phyloP scores from a whole-genome alignment of 1,284 basidiomycete species.

The Trametes hirsuta region DNA sequence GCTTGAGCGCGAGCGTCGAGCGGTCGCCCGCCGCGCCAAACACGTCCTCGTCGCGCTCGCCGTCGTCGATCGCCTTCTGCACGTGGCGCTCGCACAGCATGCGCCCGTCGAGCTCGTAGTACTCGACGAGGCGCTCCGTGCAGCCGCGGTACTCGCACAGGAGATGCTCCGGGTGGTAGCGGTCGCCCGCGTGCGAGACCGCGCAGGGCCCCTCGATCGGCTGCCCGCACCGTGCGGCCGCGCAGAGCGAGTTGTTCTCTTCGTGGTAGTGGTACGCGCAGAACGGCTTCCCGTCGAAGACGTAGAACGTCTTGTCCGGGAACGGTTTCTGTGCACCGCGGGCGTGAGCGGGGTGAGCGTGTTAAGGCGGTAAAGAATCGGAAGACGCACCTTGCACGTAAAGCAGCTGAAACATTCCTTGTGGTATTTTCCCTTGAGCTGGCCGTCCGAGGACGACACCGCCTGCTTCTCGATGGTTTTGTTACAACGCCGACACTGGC shows the following conservation, averaged over 20 bases:
- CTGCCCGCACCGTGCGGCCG: slow-evolving; percentile 74
- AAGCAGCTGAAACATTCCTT: slow-evolving; percentile 87
- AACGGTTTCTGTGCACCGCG: slow-evolving; percentile 69
- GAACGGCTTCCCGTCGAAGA: slow-evolving; percentile 83
- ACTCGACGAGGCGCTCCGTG: slow-evolving; percentile 67
- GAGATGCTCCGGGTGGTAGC: slow-evolving; percentile 87
- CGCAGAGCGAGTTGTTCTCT: slow-evolving; percentile 84
- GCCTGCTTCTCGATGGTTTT: slow-evolving; percentile 87
- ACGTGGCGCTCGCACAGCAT: slow-evolving; percentile 85
- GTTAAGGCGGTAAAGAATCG: slow-evolving; percentile 4
- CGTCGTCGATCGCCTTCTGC: slow-evolving; percentile 39
- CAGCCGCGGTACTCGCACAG: slow-evolving; percentile 67
- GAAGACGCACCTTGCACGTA: slow-evolving; percentile 67
- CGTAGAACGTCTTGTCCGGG: slow-evolving; percentile 87
- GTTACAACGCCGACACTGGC: slow-evolving; percentile 82
- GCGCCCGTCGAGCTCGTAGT: slow-evolving; percentile 83
- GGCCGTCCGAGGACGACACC: slow-evolving; percentile 88
- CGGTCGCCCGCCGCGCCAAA: slow-evolving; percentile 50
- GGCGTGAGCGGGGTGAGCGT: slow-evolving; percentile 1
- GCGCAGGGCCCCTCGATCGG: slow-evolving; percentile 92
- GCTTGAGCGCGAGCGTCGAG: slow-evolving; percentile 57
- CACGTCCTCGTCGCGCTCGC: slow-evolving; percentile 29
- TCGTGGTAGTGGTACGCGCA: slow-evolving; percentile 92
- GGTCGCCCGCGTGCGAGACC: slow-evolving; percentile 73
- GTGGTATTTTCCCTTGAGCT: slow-evolving; percentile 92